Percentiles rank a stretch among this genome's conserved stretches.
Conservation (phyloP, 2,329 filamentous ascomycete species). For the Cryphonectria japonica region DNA sequence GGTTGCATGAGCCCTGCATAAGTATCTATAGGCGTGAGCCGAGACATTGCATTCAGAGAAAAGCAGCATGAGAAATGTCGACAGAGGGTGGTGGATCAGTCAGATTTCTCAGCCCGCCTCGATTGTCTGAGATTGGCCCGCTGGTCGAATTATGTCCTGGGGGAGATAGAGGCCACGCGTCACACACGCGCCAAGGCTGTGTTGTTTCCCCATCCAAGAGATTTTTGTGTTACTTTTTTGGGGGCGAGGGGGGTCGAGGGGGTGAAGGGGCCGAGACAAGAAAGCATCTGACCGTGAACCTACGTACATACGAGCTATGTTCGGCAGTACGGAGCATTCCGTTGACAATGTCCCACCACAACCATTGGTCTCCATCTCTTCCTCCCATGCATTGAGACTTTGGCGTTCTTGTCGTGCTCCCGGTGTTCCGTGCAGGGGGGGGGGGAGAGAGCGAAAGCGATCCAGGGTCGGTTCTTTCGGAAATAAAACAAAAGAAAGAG, state of each 20-base stretch:
- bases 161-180: constrained; percentile 16
- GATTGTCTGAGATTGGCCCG: background rate
- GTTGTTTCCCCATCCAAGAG: background rate
- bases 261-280: constrained; percentile 3
- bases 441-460: background rate
- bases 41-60: background rate
- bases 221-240: background rate
- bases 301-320: background rate
- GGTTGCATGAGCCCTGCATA: background rate
- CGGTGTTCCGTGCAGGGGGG: background rate
- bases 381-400: background rate
- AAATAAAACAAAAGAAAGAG: background rate
- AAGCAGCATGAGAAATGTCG: background rate
- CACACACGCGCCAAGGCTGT: constrained; percentile 20
- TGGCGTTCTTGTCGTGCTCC: background rate
- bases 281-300: background rate
- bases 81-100: background rate
- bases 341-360: background rate
- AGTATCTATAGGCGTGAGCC: background rate
- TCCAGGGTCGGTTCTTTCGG: background rate
- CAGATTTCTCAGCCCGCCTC: background rate
- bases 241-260: too few species aligned
- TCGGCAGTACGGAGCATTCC: background rate
- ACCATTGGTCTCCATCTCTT: background rate
- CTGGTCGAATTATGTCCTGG: background rate